These are phyloP conservation scores for Sordariomycetes sp. DNA, from an alignment of 2,329 filamentous ascomycete species.

Conservation along the genomic window DNA sequence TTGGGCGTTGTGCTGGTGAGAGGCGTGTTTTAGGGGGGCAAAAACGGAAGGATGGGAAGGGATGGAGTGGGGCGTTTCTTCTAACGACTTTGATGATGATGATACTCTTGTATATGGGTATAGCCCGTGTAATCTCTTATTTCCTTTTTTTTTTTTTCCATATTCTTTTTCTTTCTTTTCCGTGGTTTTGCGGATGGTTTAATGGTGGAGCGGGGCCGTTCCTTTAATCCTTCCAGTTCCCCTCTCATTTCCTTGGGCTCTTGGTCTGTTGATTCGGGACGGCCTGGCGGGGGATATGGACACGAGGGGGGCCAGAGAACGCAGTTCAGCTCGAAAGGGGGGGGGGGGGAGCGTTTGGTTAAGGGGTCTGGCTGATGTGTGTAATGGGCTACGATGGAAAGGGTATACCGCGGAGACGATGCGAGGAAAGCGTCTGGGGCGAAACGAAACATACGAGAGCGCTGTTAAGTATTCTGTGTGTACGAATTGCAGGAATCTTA, in stretches of 20 bases:
- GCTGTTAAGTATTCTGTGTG: not conserved
- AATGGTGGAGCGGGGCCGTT: not conserved
- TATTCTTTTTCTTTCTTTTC: not conserved
- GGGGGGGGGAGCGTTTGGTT: too few species aligned
- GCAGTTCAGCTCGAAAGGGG: too few species aligned
- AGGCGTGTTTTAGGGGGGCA: not conserved
- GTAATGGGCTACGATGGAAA: too few species aligned
- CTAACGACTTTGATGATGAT: conserved; percentile 4
- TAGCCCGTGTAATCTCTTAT: not conserved
- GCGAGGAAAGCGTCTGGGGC: not conserved
- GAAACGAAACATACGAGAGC: not conserved
- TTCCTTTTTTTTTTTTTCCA: not conserved
- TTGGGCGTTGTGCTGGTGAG: not conserved
- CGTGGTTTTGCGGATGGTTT: not conserved
- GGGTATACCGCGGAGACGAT: not conserved
- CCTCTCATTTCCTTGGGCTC: not conserved
- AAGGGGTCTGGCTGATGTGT: too few species aligned
- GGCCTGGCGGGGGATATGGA: too few species aligned
- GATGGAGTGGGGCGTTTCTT: conserved; percentile 1
- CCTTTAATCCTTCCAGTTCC: not conserved
- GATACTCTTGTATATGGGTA: not conserved
- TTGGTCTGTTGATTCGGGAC: too few species aligned
- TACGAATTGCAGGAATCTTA: not conserved
- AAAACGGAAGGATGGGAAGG: not conserved
- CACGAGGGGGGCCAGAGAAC: too few species aligned